A percentile compares a stretch with the other conserved stretches of the same genome.
Conservation (phyloP, 352 stramenopile species). For the Phytophthora megakarya region DNA sequence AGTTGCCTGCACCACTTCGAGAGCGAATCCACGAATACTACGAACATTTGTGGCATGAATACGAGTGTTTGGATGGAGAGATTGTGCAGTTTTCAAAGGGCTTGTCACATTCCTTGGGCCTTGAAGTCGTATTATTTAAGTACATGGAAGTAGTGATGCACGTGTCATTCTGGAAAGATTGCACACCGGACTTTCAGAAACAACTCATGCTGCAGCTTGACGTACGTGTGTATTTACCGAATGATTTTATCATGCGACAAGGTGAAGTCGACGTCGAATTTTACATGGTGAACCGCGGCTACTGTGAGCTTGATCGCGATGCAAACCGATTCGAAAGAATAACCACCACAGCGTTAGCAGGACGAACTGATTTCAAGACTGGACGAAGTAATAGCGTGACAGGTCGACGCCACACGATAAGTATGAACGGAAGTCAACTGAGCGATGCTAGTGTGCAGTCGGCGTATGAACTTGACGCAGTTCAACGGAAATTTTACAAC, state of each 20-base stretch:
- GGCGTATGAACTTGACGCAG: constrained; percentile 28
- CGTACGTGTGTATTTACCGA: constrained; percentile 70
- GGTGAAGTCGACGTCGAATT: constrained; percentile 65
- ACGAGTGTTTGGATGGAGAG: constrained; percentile 65
- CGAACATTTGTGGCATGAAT: constrained; percentile 65
- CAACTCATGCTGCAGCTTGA: constrained; percentile 59
- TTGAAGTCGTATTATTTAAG: constrained; percentile 66
- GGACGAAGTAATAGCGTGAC: constrained; percentile 14
- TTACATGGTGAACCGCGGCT: constrained; percentile 73
- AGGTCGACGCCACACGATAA: constrained; percentile 7
- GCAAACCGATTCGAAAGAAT: constrained; percentile 40
- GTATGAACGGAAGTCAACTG: background rate
- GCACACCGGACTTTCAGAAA: constrained; percentile 67
- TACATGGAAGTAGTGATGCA: constrained; percentile 70
- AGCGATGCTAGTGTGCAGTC: constrained; percentile 21
- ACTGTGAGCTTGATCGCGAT: constrained; percentile 46
- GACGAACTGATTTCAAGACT: constrained; percentile 5
- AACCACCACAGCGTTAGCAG: constrained; percentile 13
- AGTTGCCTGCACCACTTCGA: constrained; percentile 49
- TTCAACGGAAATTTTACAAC: constrained; percentile 24
- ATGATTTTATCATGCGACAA: constrained; percentile 73
- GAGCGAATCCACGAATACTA: constrained; percentile 74
- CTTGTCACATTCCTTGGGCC: constrained; percentile 54
- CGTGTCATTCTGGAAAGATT: constrained; percentile 61
- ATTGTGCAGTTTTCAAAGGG: constrained; percentile 57